phyloP scores from a whole-genome alignment of 768 basidiomycete genomes.

The Mycena venus region DNA sequence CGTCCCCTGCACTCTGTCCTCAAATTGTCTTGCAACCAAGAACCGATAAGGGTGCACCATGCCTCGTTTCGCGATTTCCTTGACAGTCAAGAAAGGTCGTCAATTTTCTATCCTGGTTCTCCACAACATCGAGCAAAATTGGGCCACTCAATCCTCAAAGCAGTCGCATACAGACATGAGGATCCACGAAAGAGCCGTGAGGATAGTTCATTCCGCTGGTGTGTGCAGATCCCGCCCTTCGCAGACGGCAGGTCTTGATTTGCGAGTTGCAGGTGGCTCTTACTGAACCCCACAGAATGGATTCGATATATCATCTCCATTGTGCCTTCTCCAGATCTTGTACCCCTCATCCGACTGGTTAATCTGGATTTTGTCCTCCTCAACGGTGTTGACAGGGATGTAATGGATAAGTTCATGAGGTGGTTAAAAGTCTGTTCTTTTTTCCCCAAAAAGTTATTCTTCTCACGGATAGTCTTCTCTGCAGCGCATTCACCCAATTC shows the following conservation, averaged over 20 bases:
- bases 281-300: background rate
- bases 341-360: background rate
- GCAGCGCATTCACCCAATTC: background rate
- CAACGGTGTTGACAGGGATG: background rate
- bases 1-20: background rate
- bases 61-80: background rate
- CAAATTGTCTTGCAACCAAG: background rate
- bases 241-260: background rate
- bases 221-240: background rate
- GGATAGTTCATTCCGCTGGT: background rate
- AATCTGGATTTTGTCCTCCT: background rate
- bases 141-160: background rate
- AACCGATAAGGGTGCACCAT: background rate
- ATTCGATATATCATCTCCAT: background rate
- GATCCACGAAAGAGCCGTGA: background rate
- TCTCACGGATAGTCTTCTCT: background rate
- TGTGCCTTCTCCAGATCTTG: background rate
- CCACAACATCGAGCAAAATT: background rate
- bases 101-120: background rate
- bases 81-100: background rate
- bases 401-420: background rate
- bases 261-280: no score
- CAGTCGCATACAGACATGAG: background rate
- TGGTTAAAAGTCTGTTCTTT: background rate
- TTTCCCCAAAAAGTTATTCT: no score